Conservation (phyloP, 305 asterid species). For the Euphrasia arctica region DNA sequence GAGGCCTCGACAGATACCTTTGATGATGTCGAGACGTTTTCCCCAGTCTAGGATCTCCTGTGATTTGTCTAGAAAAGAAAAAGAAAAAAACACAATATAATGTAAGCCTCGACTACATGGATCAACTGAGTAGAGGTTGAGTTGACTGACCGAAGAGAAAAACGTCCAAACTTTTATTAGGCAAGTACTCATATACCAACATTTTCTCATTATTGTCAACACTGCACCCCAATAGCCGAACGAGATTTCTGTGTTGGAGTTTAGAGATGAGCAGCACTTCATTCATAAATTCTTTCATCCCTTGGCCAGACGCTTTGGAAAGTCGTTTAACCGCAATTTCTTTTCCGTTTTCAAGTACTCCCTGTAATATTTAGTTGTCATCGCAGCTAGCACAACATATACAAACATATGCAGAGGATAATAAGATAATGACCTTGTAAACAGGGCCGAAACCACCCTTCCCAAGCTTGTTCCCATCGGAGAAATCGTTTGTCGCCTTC, state of each 20-base stretch:
- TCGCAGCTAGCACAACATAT: no score
- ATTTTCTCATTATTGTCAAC: slow-evolving; percentile 47
- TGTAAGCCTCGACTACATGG: no score
- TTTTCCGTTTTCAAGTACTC: background rate
- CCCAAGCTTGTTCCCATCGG: background rate
- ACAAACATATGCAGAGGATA: background rate
- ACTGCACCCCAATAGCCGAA: slow-evolving; percentile 47
- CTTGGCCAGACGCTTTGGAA: background rate
- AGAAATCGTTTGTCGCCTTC: background rate
- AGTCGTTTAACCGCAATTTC: slow-evolving; percentile 4
- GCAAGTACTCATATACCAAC: slow-evolving; percentile 45
- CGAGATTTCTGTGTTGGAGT: slow-evolving; percentile 48
- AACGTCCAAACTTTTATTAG: slow-evolving; percentile 43
- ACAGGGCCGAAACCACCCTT: slow-evolving; percentile 13
- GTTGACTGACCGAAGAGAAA: slow-evolving; percentile 48
- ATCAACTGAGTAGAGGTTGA: background rate
- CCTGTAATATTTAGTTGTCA: no score
- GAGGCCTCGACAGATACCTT: slow-evolving; percentile 9
- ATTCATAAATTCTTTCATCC: background rate
- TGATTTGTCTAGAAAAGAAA: background rate
- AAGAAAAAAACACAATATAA: background rate
- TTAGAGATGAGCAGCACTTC: slow-evolving; percentile 1
- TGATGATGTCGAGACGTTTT: slow-evolving; percentile 1
- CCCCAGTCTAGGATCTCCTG: slow-evolving; percentile 4
- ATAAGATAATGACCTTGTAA: background rate